A percentile compares a stretch with the other conserved stretches of the same genome.
phyloP scores from a whole-genome alignment of 768 basidiomycete species.

The Auriscalpium orientale region DNA sequence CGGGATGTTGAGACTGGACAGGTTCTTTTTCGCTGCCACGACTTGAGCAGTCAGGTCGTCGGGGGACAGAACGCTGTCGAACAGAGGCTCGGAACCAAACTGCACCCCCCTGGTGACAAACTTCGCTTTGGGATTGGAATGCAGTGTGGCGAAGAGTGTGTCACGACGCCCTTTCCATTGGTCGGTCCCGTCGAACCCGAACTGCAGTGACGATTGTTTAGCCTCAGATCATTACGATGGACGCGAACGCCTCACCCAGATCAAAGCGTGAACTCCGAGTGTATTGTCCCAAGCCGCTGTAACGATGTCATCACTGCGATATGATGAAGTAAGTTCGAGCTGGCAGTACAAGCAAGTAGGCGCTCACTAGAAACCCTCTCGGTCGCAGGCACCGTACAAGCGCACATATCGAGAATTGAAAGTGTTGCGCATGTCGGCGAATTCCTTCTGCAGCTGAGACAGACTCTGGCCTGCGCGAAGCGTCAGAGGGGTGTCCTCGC shows the following conservation, averaged over 20 bases:
- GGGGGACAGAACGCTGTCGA: constrained; percentile 46
- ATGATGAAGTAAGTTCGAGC: too few species aligned
- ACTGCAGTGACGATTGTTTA: constrained; percentile 11
- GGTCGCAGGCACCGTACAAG: constrained; percentile 35
- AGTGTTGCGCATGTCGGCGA: constrained; percentile 47
- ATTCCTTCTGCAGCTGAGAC: constrained; percentile 43
- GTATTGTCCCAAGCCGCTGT: constrained; percentile 61
- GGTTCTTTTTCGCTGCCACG: constrained; percentile 35
- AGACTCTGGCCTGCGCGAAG: constrained; percentile 46
- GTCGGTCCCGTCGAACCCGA: constrained; percentile 22
- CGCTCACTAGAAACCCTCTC: constrained; percentile 30
- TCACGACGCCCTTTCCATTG: constrained; percentile 20
- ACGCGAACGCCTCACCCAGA: constrained; percentile 47
- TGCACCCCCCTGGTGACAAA: constrained; percentile 60
- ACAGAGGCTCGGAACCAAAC: constrained; percentile 68
- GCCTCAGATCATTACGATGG: not conserved
- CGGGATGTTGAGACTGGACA: constrained; percentile 49
- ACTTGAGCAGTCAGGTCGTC: constrained; percentile 45
- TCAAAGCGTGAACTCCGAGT: constrained; percentile 66
- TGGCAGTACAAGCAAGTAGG: too few species aligned
- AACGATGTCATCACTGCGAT: constrained; percentile 34
- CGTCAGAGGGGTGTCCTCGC: not conserved
- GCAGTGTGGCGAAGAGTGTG: constrained; percentile 19
- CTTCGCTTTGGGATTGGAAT: constrained; percentile 33
- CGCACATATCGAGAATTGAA: constrained; percentile 64